phyloP scores from a whole-genome alignment of 179 eudicot genomes.

The Silene vulgaris region DNA sequence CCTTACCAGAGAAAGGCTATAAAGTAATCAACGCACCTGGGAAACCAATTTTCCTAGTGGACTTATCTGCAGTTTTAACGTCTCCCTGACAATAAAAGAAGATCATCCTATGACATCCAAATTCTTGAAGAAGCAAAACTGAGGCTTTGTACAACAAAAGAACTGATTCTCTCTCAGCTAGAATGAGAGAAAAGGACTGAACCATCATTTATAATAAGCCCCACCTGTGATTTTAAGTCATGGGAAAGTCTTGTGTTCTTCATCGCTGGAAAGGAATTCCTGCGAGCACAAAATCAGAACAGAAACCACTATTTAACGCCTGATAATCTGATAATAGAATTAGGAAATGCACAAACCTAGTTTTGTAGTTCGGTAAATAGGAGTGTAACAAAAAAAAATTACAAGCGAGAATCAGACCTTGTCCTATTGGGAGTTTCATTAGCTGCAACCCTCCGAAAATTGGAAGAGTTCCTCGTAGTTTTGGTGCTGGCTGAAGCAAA shows the following conservation, averaged over 20 bases:
- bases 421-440: conserved; percentile 24
- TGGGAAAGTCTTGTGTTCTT: conserved; percentile 37
- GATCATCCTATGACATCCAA: background rate
- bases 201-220: background rate
- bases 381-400: background rate
- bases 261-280: conserved; percentile 69
- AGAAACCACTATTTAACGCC: conserved; percentile 17
- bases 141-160: background rate
- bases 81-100: conserved; percentile 38
- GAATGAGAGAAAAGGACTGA: background rate
- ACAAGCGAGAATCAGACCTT: conserved; percentile 32
- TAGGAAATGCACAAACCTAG: background rate
- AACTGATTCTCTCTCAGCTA: background rate
- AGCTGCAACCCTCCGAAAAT: conserved; percentile 33
- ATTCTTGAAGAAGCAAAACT: background rate
- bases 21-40: conserved; percentile 44
- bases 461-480: conserved; percentile 40
- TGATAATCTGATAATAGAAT: conserved; percentile 30
- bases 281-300: conserved; percentile 23
- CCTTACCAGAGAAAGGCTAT: conserved; percentile 6
- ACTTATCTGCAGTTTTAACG: conserved; percentile 32
- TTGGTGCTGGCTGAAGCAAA: conserved; percentile 29
- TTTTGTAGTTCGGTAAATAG: conserved; percentile 6
- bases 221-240: conserved; percentile 34
- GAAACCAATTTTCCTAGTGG: conserved; percentile 37